Evolutionary conservation across 306 rosid species (phyloP), one percentile per base, ranked within the genome.

Genomic region (Argentina anserina): DNA sequence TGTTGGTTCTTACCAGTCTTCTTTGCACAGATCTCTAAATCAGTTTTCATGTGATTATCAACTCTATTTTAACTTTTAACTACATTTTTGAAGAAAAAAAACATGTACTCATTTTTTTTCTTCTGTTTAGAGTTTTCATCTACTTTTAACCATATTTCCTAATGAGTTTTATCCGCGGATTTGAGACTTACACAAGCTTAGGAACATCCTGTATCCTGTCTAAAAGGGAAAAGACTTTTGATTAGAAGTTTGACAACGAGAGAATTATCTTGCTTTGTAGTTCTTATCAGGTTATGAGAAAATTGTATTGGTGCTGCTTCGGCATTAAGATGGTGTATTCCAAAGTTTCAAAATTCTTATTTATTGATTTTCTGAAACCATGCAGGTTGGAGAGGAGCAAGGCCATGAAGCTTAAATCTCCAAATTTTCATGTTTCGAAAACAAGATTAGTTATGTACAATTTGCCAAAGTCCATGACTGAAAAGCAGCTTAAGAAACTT

Each of bases 371-470:
- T 61, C 52, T 37, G 47, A 13, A 52, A 37, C 70, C 45, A 7
- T 65, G 79, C 79, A 94, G 99, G 78, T 79, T 88, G 77, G 96
- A 90, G 76, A 87, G 77, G 72, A 85, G 84, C 79, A 90, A 92
- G 87, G 77, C 47, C 67, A 86, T 84, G 52, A 94, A 94, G 86
- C 96, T 94, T 75, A 87, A 89, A 75, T 94, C 99, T 65, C 99
- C 99, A 78, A 94, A 94, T 83, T 91, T 94, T 73, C 99, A 94
- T 81, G 86, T 94, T 74, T 94, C 99, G 4, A 87, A 79, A 82
- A 94, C 84, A 52, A 90, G 99, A 80, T 90, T 94, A 50, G 65
- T 94, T 21, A 83, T 94, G 66, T 84, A 90, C 87, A 94, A 94
- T 86, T 77, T 94, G 71, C 96, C 96, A 0, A 91, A 89, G 87